A percentile compares a stretch with the other conserved stretches of the same genome.
These are phyloP conservation scores for Rhodocollybia butyracea DNA, from an alignment of 768 basidiomycete species.

Conservation along the genomic window DNA sequence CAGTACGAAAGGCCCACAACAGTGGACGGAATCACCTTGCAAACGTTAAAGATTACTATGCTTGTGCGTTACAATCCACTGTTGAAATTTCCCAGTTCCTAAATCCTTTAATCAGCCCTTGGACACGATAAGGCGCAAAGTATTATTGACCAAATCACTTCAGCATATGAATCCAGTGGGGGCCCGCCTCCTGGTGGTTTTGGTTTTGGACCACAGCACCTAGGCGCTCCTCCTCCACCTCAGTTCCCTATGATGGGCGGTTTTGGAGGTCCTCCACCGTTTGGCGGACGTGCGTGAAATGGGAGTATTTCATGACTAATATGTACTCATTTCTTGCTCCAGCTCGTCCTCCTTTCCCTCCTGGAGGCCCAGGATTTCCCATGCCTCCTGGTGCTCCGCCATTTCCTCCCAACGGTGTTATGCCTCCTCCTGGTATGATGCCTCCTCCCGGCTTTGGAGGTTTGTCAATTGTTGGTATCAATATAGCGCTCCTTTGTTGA, in stretches of 20 bases:
- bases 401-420: constrained; percentile 61
- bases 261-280: constrained; percentile 39
- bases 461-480: constrained; percentile 23
- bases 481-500: constrained; percentile 5
- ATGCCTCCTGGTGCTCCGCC: constrained; percentile 58
- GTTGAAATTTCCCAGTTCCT: background rate
- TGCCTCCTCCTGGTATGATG: constrained; percentile 47
- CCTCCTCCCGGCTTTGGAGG: constrained; percentile 43
- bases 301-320: background rate
- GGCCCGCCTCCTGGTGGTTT: constrained; percentile 88
- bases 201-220: constrained; percentile 80
- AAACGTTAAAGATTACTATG: constrained; percentile 97
- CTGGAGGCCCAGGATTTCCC: constrained; percentile 52
- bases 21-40: constrained; percentile 94
- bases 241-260: constrained; percentile 11
- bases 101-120: constrained; percentile 47
- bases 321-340: constrained; percentile 12
- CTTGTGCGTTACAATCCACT: constrained; percentile 52
- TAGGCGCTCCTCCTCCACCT: constrained; percentile 51
- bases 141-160: constrained; percentile 98
- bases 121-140: constrained; percentile 97
- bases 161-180: constrained; percentile 83
- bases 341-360: constrained; percentile 73
- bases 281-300: constrained; percentile 4
- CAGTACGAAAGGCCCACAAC: constrained; percentile 98